Evolutionary conservation across 2,329 filamentous ascomycete genomes (phyloP), one percentile per base, ranked within the genome.

Genomic region (Spiromastix sp.): DNA sequence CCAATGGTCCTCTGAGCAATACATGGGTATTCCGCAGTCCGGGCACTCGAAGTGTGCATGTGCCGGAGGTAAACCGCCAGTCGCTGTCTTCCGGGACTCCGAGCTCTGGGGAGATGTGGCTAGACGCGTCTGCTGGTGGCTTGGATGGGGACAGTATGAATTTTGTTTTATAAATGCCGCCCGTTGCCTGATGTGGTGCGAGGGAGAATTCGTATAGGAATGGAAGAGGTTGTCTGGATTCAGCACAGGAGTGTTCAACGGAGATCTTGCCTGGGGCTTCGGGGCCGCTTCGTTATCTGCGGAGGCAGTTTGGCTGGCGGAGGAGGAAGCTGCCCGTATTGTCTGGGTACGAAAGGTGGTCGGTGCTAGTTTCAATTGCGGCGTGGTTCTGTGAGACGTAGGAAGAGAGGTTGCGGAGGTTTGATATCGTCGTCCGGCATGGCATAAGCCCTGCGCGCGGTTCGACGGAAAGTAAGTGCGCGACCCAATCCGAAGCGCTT

Each of bases 31-130:
- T 10, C 91, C 91, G 50, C 91, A 98, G 58, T 98, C 89, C 1
- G 91, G 87, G 51, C 91, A 98, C 59, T 96, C 91, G 53, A 93
- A 95, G 47, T 82, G 71, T 34, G 95, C 85, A 59, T 94, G 85
- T 11, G 79, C 78, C 0, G 89, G 81, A 7, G 85, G 71, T 42
- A 77, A 60, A 25, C 61, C 33, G 15, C 22, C 29, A 20, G 38
- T 48, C 15, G 39, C 39, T 16, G 46, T 51, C 51, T 79, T 77
- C 42, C 68, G 65, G 21, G 69, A 69, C 54, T 83, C 78, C 8
- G 73, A 67, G 46, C 81, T 77, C 40, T 76, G 64, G 2, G 77
- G 71, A 21, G 77, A 77, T 35, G 70, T 71, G 1, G 83, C 72
- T 4, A 79, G 56, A 44, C 82, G 75, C 2, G 83, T 87, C 37